Conservation (phyloP, 768 basidiomycete species). For the Symmetrospora coprosmae region DNA sequence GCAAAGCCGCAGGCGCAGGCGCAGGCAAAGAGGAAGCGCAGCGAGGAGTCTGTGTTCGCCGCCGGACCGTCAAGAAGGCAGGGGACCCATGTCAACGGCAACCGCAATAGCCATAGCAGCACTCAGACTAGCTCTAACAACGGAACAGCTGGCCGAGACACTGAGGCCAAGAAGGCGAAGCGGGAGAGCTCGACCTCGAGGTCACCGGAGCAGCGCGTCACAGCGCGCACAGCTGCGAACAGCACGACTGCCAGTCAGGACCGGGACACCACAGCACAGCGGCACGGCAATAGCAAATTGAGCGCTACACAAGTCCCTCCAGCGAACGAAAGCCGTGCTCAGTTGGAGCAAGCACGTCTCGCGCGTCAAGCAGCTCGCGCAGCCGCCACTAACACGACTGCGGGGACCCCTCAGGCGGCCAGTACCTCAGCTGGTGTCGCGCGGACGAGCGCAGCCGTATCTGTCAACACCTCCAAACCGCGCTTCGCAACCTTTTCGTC, state of each 20-base stretch:
- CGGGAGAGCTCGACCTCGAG: background rate
- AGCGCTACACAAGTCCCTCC: background rate
- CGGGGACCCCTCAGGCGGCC: background rate
- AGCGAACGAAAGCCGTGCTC: background rate
- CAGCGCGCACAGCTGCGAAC: background rate
- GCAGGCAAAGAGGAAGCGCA: no score
- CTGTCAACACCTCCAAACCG: background rate
- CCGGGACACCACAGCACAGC: no score
- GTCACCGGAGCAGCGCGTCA: background rate
- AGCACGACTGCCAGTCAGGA: background rate
- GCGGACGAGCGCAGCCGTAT: background rate
- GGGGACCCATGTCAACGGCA: background rate
- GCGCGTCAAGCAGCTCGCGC: slow-evolving; percentile 5
- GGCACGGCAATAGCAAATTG: background rate
- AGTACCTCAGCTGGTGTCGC: background rate
- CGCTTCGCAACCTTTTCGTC: slow-evolving; percentile 1
- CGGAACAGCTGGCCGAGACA: no score
- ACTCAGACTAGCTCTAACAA: background rate
- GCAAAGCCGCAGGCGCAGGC: background rate
- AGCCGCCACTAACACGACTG: background rate
- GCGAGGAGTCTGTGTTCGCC: no score
- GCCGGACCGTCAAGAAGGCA: background rate
- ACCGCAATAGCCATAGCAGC: background rate
- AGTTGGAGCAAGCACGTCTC: slow-evolving; percentile 6
- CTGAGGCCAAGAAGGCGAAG: background rate